These are phyloP conservation scores for Tympanopsis confertula DNA, from an alignment of 2,329 filamentous ascomycete genomes.

Conservation along the genomic window DNA sequence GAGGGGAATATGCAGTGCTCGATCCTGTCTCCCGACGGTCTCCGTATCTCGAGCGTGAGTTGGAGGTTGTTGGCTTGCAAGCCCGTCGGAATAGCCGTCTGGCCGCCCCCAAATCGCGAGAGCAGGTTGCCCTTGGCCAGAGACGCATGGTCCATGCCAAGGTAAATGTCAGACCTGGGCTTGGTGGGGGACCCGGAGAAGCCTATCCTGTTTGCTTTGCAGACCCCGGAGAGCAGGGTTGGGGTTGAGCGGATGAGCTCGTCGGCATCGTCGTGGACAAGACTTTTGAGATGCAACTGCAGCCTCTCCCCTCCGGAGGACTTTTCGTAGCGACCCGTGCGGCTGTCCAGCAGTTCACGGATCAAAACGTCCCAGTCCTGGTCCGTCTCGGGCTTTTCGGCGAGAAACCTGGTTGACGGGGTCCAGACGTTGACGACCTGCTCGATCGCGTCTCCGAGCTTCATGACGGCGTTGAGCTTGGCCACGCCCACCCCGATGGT, in stretches of 20 bases:
- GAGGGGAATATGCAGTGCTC: conserved; percentile 80
- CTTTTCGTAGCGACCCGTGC: conserved; percentile 63
- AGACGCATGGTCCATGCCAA: conserved; percentile 69
- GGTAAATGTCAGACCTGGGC: conserved; percentile 83
- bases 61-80: conserved; percentile 66
- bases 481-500: conserved; percentile 69
- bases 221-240: conserved; percentile 71
- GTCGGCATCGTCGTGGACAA: conserved; percentile 68
- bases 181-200: conserved; percentile 87
- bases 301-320: conserved; percentile 64
- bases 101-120: conserved; percentile 57
- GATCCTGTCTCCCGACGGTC: conserved; percentile 66
- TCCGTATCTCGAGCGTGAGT: conserved; percentile 77
- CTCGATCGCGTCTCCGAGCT: conserved; percentile 43
- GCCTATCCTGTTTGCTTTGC: conserved; percentile 76
- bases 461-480: conserved; percentile 65
- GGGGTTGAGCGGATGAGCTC: conserved; percentile 74
- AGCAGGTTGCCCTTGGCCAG: conserved; percentile 64
- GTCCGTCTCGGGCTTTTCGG: conserved; percentile 44
- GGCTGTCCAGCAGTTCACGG: conserved; percentile 60
- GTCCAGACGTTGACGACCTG: conserved; percentile 71
- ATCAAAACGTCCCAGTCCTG: conserved; percentile 67
- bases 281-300: conserved; percentile 68
- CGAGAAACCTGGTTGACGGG: conserved; percentile 37
- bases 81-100: conserved; percentile 54